A percentile compares a stretch with the other conserved stretches of the same genome.
Conservation (phyloP, 305 asterid species). For the Fraxinus floribunda region DNA sequence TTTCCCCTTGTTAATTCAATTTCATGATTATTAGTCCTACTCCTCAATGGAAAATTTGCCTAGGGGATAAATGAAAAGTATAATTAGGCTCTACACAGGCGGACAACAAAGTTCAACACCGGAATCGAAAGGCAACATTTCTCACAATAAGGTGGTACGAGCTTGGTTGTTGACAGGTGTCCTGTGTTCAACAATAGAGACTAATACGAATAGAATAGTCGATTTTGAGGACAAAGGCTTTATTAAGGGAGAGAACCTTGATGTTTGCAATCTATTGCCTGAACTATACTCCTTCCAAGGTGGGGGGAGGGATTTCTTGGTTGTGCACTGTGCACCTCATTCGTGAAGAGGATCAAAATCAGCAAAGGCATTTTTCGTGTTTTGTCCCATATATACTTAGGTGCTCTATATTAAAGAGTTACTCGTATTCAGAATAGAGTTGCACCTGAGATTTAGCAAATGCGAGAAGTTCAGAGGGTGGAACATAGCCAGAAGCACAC, state of each 20-base stretch:
- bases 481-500: slow-evolving; percentile 56
- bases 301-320: not conserved
- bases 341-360: not conserved
- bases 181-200: not conserved
- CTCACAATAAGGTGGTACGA: not conserved
- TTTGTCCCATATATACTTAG: not conserved
- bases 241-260: not conserved
- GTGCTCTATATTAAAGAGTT: not conserved
- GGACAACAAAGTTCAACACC: not conserved
- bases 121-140: not conserved
- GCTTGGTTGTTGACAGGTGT: not conserved
- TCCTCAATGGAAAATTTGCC: not conserved
- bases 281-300: not conserved
- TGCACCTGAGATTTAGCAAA: slow-evolving; percentile 90
- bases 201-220: not conserved
- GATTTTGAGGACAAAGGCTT: not conserved
- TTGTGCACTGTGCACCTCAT: not conserved
- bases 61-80: not conserved
- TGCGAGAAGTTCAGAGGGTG: slow-evolving; percentile 73
- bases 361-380: not conserved
- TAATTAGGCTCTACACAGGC: not conserved
- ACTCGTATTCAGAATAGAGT: not conserved
- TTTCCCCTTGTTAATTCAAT: not conserved
- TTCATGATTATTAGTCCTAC: not conserved
- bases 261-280: not conserved